Evolutionary conservation across 2,329 filamentous ascomycete species (phyloP), one percentile per base, ranked within the genome.

Genomic region (Truncatella angustata): DNA sequence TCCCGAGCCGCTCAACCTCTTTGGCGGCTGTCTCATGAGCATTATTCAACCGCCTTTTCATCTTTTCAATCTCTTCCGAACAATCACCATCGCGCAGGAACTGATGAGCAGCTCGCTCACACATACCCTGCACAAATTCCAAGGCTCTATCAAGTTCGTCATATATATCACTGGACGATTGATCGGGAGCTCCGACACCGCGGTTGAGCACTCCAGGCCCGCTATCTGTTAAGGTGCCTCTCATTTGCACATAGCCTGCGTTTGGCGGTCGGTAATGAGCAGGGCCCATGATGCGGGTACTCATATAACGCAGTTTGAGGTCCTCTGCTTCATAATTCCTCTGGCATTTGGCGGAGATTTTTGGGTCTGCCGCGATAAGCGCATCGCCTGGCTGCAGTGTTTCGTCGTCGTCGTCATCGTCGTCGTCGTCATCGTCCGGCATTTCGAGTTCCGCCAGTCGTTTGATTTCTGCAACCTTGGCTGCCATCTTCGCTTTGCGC

Each of bases 11-110:
- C 48, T 79, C 76, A 56, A 83, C 77, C 67, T 89, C 84, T 48
- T 76, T 76, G 37, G 75, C 75, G 14, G 86, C 84, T 49, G 82
- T 72, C 28, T 81, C 79, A 47, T 85, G 75, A 1, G 91, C 84
- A 51, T 86, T 79, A 7, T 72, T 71, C 39, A 95, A 80, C 14
- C 84, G 82, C 52, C 78, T 75, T 63, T 85, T 82, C 49, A 92
- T 87, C 43, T 84, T 86, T 23, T 77, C 75, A 35, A 96, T 79
- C 67, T 96, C 90, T 16, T 83, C 80, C n/a, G 76, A 80, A 69
- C 92, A 96, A 63, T 94, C 87, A 10, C 91, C 92, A 49, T 91
- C 88, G 21, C 92, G 84, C n/a, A 97, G 76, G 55, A 94, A 91
- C 63, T 95, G 90, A 64, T 96, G 91, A 0, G 92, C 92, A 3